A percentile compares a stretch with the other conserved stretches of the same genome.
Conservation (phyloP, 495 filamentous ascomycete species). For the Penicillium taxi region DNA sequence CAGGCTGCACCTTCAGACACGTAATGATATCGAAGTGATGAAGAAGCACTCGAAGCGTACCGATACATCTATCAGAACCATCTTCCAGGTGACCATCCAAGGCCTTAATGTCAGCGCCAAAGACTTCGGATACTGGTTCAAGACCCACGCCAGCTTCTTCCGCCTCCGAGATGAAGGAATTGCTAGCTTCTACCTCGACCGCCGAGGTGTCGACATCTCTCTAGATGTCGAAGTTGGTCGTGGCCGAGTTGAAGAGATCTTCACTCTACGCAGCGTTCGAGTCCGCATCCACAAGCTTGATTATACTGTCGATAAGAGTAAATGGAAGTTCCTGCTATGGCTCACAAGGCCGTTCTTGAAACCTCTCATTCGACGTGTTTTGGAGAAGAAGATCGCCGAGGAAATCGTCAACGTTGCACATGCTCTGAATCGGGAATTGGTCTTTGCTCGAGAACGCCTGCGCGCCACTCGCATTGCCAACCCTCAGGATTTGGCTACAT, state of each 20-base stretch:
- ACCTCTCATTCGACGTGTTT: constrained; percentile 64
- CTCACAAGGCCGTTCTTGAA: constrained; percentile 77
- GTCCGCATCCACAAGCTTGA: constrained; percentile 81
- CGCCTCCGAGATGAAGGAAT: constrained; percentile 74
- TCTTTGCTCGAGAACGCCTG: constrained; percentile 79
- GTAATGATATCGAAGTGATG: constrained; percentile 76
- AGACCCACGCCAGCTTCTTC: constrained; percentile 57
- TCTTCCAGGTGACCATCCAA: constrained; percentile 66
- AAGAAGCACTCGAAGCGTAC: constrained; percentile 68
- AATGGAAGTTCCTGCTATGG: constrained; percentile 71
- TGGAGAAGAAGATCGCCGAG: constrained; percentile 71
- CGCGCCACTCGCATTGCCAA: constrained; percentile 76
- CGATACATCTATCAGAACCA: constrained; percentile 54
- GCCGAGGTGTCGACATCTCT: constrained; percentile 77
- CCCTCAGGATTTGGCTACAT: constrained; percentile 70
- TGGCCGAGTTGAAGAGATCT: constrained; percentile 66
- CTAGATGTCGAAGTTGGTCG: constrained; percentile 73
- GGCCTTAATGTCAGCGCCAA: constrained; percentile 75
- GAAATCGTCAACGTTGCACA: constrained; percentile 61
- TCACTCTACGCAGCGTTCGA: constrained; percentile 64
- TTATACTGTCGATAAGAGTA: constrained; percentile 66
- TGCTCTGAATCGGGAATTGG: constrained; percentile 70
- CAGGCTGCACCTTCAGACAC: constrained; percentile 68
- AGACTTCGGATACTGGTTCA: constrained; percentile 75
- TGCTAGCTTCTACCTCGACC: constrained; percentile 74